Evolutionary conservation across 192 early-diverging fungal species (phyloP), one percentile per base, ranked within the genome.

Genomic region (Backusella tarrabulga): DNA sequence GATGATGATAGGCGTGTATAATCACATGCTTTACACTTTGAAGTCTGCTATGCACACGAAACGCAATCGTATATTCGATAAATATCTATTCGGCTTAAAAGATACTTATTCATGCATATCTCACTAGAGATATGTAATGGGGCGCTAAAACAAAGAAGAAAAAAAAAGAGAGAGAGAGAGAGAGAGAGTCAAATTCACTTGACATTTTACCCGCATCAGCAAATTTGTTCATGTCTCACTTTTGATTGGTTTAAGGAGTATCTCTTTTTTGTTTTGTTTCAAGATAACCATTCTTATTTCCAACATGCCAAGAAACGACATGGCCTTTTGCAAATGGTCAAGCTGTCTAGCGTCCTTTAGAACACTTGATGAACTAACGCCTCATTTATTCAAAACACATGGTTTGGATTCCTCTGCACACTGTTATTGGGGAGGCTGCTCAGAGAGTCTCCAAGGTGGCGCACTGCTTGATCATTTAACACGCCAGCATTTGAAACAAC

Each of bases 381-480:
- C 85, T 3, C 88, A 89, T 70, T 75, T 89, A n/a, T 86, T 81
- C 23, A 84, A 87, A 44, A 67, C 79, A 3, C 88, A 89, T 74
- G 67, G 86, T 15, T 75, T 77, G 23, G 60, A 78, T 19, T 72
- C 75, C 21, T 80, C 73, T 2, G 81, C 77, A 40, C 73, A 84
- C 26, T 93, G 92, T 79, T 83, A 83, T 1, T 93, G 92, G 92
- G 89, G 83, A 56, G 80, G 88, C 14, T 93, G 92, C 79, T 77
- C 77, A 5, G 85, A 85, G 9, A 82, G 85, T 35, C 83, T 84
- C 60, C 78, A 71, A 36, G 91, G 84, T 7, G 85, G 88, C 15
- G 87, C 85, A 76, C 81, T 93, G 41, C 80, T 93, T 14, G 79
- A 86, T 60, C 92, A 93, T 76, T 79, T 93, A 26, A 78, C 80